These are phyloP conservation scores for Diplodia corticola DNA, from an alignment of 2,329 filamentous ascomycete genomes.

Conservation along the genomic window DNA sequence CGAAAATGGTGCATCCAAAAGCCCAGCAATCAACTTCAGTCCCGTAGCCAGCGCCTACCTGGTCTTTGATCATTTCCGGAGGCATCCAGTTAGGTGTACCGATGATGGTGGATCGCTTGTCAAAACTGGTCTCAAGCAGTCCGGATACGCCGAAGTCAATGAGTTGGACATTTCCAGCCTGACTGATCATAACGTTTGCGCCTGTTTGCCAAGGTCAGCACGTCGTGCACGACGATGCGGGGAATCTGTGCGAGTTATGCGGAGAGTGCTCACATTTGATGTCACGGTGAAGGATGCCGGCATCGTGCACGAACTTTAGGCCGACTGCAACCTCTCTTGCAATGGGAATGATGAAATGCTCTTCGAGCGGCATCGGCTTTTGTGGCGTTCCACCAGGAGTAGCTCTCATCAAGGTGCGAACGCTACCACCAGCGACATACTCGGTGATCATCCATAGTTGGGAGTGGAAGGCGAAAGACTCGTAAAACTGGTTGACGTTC, in stretches of 20 bases:
- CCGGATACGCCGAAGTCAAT: slow-evolving; percentile 85
- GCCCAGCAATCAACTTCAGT: slow-evolving; percentile 74
- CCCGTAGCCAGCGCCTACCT: slow-evolving; percentile 44
- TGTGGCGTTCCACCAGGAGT: slow-evolving; percentile 1
- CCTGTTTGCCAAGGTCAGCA: slow-evolving; percentile 37
- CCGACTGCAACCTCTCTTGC: slow-evolving; percentile 64
- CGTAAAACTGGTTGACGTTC: slow-evolving; percentile 81
- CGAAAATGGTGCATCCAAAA: slow-evolving; percentile 76
- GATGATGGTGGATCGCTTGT: slow-evolving; percentile 78
- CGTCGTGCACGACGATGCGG: neutral
- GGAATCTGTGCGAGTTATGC: neutral
- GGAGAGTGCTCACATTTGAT: slow-evolving; percentile 54
- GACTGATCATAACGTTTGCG: slow-evolving; percentile 78
- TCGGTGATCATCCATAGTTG: slow-evolving; percentile 88
- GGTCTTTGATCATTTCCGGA: slow-evolving; percentile 63
- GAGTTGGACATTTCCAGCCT: slow-evolving; percentile 74
- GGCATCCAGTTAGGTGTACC: slow-evolving; percentile 88
- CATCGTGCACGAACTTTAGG: slow-evolving; percentile 63
- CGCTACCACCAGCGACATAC: slow-evolving; percentile 81
- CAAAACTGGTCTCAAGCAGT: slow-evolving; percentile 70
- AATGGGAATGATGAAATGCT: slow-evolving; percentile 64
- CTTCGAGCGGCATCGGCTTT: slow-evolving; percentile 52
- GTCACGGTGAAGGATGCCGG: slow-evolving; percentile 66
- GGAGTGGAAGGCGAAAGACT: slow-evolving; percentile 73
- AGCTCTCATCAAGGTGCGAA: slow-evolving; percentile 60